These are phyloP conservation scores for Paraconiothyrium sp. DNA, from an alignment of 2,329 filamentous ascomycete genomes.

Conservation along the genomic window DNA sequence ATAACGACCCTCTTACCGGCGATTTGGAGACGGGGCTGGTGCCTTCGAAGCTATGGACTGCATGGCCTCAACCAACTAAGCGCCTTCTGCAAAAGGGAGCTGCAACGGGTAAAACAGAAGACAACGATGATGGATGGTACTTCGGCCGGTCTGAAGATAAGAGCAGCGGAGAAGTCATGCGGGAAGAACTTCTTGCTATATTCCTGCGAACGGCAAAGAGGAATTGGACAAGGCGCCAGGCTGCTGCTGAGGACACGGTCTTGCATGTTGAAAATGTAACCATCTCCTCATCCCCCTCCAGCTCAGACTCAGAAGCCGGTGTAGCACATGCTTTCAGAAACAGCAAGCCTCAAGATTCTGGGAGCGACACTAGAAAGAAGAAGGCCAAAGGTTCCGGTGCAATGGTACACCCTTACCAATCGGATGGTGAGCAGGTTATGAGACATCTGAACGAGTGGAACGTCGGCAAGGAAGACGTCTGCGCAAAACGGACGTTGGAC, in stretches of 20 bases:
- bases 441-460: neutral
- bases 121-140: slow-evolving; percentile 63
- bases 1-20: slow-evolving; percentile 33
- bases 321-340: neutral
- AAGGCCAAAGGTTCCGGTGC: neutral
- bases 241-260: slow-evolving; percentile 40
- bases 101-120: slow-evolving; percentile 42
- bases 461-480: neutral
- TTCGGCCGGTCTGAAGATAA: slow-evolving; percentile 55
- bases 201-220: slow-evolving; percentile 75
- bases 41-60: slow-evolving; percentile 74
- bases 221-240: slow-evolving; percentile 57
- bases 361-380: neutral
- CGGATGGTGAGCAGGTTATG: neutral
- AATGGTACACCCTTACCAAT: neutral
- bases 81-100: slow-evolving; percentile 69
- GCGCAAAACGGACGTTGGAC: neutral
- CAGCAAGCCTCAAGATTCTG: neutral
- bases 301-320: slow-evolving; percentile 9
- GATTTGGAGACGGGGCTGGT: slow-evolving; percentile 49
- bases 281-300: neutral
- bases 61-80: slow-evolving; percentile 78
- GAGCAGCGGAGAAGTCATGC: slow-evolving; percentile 69
- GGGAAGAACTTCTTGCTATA: slow-evolving; percentile 74
- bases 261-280: neutral